A percentile compares a stretch with the other conserved stretches of the same genome.
phyloP scores from a whole-genome alignment of 2,329 filamentous ascomycete genomes.

The Fusarium udum region DNA sequence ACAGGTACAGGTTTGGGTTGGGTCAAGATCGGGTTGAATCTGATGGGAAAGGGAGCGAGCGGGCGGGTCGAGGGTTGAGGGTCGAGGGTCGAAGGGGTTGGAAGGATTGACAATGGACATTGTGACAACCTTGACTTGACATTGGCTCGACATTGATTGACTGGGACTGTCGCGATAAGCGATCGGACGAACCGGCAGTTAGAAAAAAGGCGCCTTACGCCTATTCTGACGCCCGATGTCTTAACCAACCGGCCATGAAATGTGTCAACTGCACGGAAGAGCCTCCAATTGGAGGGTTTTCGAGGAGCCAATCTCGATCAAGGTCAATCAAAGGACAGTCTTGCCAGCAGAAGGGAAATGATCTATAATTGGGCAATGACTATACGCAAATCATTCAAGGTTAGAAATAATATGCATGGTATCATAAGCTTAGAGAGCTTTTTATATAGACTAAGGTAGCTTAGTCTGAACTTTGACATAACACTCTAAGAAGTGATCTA shows the following conservation, averaged over 20 bases:
- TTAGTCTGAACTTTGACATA: background rate
- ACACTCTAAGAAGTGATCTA: background rate
- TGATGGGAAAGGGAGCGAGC: background rate
- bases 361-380: background rate
- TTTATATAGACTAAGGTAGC: background rate
- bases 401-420: background rate
- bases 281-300: background rate
- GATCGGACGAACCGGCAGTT: constrained; percentile 25
- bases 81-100: background rate
- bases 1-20: background rate
- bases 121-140: background rate
- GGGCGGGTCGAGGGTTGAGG: constrained; percentile 3
- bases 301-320: background rate
- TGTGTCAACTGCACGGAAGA: background rate
- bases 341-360: background rate
- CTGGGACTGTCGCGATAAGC: constrained; percentile 29
- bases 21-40: background rate
- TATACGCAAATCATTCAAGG: background rate
- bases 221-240: background rate
- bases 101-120: background rate
- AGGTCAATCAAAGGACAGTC: background rate
- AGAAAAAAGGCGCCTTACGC: background rate
- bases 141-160: background rate
- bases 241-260: background rate
- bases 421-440: background rate